These are phyloP conservation scores for Cyclostephanos tholiformis DNA, from an alignment of 108 stramenopile genomes.

Conservation along the genomic window DNA sequence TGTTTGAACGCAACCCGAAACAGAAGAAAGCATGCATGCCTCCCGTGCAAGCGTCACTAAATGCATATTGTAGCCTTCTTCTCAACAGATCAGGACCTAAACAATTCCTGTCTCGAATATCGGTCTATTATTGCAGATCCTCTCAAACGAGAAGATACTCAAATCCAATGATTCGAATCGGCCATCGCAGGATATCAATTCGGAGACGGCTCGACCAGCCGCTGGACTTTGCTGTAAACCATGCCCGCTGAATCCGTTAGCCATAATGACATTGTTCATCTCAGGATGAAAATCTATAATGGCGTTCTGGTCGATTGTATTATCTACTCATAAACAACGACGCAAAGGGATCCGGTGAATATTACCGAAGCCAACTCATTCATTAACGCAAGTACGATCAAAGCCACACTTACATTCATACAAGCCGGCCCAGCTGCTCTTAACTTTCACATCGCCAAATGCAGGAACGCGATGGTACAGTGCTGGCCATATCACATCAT, in stretches of 20 bases:
- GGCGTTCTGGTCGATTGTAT: slow-evolving; percentile 80
- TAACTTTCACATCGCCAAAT: slow-evolving; percentile 73
- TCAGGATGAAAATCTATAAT: slow-evolving; percentile 82
- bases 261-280: slow-evolving; percentile 64
- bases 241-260: slow-evolving; percentile 78
- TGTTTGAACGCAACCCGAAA: too few relatives aligned
- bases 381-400: too few relatives aligned
- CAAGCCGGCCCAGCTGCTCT: slow-evolving; percentile 72
- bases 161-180: slow-evolving; percentile 65
- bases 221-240: slow-evolving; percentile 76
- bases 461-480: slow-evolving; percentile 72
- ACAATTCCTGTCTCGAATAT: slow-evolving; percentile 63
- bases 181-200: slow-evolving; percentile 52
- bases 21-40: too few relatives aligned
- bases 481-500: slow-evolving; percentile 71
- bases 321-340: slow-evolving; percentile 35
- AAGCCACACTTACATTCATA: slow-evolving; percentile 59
- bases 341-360: background rate
- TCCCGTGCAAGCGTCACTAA: too few relatives aligned
- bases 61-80: too few relatives aligned
- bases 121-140: slow-evolving; percentile 32
- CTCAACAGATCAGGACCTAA: background rate
- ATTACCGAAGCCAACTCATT: background rate
- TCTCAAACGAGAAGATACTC: slow-evolving; percentile 63
- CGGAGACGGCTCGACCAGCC: slow-evolving; percentile 67